Conservation (phyloP, 2,329 filamentous ascomycete genomes). For the Metarhizium robertsii region DNA sequence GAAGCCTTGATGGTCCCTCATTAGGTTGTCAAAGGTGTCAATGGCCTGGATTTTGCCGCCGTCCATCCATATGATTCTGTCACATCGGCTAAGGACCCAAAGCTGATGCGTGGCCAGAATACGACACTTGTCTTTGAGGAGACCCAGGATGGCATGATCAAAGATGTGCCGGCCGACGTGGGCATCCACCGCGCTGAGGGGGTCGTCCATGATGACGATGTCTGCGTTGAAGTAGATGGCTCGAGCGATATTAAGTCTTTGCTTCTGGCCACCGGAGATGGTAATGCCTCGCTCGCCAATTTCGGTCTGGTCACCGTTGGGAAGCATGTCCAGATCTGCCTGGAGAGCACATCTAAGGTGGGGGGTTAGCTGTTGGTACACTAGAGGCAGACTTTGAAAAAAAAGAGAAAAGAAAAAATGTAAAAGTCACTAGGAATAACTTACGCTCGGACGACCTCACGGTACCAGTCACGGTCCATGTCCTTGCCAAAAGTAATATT, state of each 20-base stretch:
- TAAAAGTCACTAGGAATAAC: conserved; percentile 15
- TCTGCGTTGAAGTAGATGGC: conserved; percentile 63
- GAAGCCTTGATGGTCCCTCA: conserved; percentile 70
- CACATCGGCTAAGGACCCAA: conserved; percentile 82
- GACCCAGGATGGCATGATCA: conserved; percentile 84
- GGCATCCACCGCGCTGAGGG: conserved; percentile 59
- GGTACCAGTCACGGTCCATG: conserved; percentile 69
- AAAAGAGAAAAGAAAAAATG: too few relatives aligned
- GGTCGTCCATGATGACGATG: conserved; percentile 61
- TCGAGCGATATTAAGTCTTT: conserved; percentile 86
- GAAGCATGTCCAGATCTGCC: conserved; percentile 87
- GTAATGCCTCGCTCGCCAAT: conserved; percentile 95
- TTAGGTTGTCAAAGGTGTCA: conserved; percentile 83
- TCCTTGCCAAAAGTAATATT: conserved; percentile 89
- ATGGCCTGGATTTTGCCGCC: conserved; percentile 74
- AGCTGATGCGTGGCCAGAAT: conserved; percentile 92
- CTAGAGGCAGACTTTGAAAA: background rate
- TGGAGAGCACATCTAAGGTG: conserved; percentile 61
- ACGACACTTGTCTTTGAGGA: conserved; percentile 81
- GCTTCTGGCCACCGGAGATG: conserved; percentile 90
- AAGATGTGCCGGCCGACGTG: conserved; percentile 72
- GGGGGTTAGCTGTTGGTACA: conserved; percentile 2
- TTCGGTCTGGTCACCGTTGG: conserved; percentile 78
- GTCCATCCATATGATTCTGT: conserved; percentile 90
- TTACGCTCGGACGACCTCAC: conserved; percentile 69